Percentiles rank a stretch among this genome's conserved stretches.
Evolutionary conservation across 371 early-diverging fungal species (phyloP).

Genomic region (Coemansia linderi): DNA sequence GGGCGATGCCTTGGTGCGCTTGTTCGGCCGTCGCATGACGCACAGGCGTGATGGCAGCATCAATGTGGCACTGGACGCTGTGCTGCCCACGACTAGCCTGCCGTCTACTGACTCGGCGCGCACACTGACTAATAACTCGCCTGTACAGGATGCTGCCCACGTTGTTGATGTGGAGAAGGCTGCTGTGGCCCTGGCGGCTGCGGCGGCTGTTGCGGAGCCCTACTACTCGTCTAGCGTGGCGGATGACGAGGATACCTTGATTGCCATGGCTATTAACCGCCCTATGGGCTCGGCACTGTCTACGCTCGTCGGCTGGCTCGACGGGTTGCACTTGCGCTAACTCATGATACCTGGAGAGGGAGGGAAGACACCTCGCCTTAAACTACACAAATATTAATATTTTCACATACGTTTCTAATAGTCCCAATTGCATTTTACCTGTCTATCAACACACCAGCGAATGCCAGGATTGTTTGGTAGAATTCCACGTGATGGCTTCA

Average conservation of each 20-base stretch:
- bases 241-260: conserved; percentile 1
- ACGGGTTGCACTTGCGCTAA: conserved; percentile 46
- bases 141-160: conserved; percentile 9
- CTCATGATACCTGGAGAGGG: background rate
- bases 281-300: conserved; percentile 21
- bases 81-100: background rate
- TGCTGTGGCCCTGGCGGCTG: conserved; percentile 7
- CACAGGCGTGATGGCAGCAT: conserved; percentile 3
- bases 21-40: conserved; percentile 8
- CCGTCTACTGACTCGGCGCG: background rate
- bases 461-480: no score
- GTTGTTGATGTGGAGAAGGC: conserved; percentile 10
- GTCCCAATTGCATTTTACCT: no score
- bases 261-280: conserved; percentile 20
- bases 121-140: conserved; percentile 14
- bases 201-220: background rate
- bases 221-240: background rate
- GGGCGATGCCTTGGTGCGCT: background rate
- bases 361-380: background rate
- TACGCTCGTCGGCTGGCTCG: conserved; percentile 46
- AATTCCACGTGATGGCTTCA: background rate
- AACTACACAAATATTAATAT: background rate
- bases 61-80: conserved; percentile 8
- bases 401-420: background rate
- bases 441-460: no score